Percentiles rank a stretch among this genome's conserved stretches.
phyloP scores from a whole-genome alignment of 345 rosid species.

The Eucalyptus erythrocorys region DNA sequence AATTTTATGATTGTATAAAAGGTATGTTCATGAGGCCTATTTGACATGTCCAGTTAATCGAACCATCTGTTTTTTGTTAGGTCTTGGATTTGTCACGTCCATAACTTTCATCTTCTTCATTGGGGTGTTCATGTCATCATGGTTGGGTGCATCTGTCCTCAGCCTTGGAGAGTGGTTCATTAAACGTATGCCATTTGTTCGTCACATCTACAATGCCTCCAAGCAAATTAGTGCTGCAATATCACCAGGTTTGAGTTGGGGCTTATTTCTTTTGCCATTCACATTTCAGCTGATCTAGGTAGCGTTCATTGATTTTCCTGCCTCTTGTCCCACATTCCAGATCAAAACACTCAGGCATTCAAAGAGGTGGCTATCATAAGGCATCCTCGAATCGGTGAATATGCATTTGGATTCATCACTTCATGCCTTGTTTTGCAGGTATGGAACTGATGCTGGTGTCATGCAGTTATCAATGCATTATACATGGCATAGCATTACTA shows the following conservation, averaged over 20 bases:
- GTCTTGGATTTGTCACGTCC: conserved; percentile 94
- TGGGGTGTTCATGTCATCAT: conserved; percentile 99
- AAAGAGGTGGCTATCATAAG: conserved; percentile 97
- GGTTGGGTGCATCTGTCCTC: conserved; percentile 96
- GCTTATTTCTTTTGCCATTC: background rate
- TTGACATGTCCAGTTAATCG: background rate
- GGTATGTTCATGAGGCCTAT: background rate
- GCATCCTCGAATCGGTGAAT: conserved; percentile 98
- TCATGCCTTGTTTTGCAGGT: conserved; percentile 90
- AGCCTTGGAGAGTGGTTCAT: conserved; percentile 98
- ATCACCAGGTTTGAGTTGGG: conserved; percentile 61
- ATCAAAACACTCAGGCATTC: conserved; percentile 91
- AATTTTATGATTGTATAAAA: background rate
- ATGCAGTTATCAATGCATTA: background rate
- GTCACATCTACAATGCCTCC: conserved; percentile 94
- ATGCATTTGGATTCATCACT: conserved; percentile 96
- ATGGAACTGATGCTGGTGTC: background rate
- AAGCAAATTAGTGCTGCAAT: conserved; percentile 99
- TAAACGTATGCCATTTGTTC: conserved; percentile 96
- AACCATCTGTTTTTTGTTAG: conserved; percentile 19
- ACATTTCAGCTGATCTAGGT: background rate
- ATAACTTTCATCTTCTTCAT: conserved; percentile 88
- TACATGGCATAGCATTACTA: background rate
- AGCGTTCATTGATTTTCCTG: background rate
- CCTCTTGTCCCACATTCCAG: conserved; percentile 17